Evolutionary conservation across 768 basidiomycete species (phyloP), one percentile per base, ranked within the genome.

Genomic region (Kwoniella sp.): DNA sequence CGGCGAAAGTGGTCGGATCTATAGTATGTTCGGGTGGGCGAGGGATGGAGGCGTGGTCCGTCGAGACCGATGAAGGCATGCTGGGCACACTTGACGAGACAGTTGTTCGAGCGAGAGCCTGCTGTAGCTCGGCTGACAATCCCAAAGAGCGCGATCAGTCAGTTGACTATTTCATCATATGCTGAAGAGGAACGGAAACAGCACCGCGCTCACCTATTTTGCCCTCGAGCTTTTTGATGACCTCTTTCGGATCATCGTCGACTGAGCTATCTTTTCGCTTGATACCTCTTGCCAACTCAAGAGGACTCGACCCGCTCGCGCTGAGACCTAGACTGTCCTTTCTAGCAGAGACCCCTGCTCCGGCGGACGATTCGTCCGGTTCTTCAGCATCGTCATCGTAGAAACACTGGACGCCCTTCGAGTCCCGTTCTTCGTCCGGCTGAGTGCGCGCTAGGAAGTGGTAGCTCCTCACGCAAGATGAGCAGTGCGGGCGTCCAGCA

Each of bases 311-410:
- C 20, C 53, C 51, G 25, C 22, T 23, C 20, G 51, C 45, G 47
- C 47, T 37, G 13, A 23, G 5, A 11, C 47, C 56, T 20, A 59
- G 7, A 2, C 28, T 37, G 38, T 45, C 25, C 4, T 31, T 29
- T 4, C 38, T 73, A 11, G 12, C 26, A 11, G 30, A 30, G 13
- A 17, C 9, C 30, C 75, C 78, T 41, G 82, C 41, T 45, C 41
- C 17, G 20, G 41, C 15, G 5, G 41, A 17, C 41, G 41, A 17
- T 55, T 83, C 85, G 12, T 84, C 85, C 64, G 74, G 77, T 28
- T 65, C 81, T 26, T 65, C 68, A 11, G 41, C 60, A 55, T 68
- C 58, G 4, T 66, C 69, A 4, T 66, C 65, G 30, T 74, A 74
- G 34, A 55, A 68, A 51, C 73, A 74, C 38, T 68, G 65, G 31